Percentiles rank a stretch among this genome's conserved stretches.
These are phyloP conservation scores for Phaffia rhodozyma DNA, from an alignment of 1,284 basidiomycete species.

Conservation along the genomic window DNA sequence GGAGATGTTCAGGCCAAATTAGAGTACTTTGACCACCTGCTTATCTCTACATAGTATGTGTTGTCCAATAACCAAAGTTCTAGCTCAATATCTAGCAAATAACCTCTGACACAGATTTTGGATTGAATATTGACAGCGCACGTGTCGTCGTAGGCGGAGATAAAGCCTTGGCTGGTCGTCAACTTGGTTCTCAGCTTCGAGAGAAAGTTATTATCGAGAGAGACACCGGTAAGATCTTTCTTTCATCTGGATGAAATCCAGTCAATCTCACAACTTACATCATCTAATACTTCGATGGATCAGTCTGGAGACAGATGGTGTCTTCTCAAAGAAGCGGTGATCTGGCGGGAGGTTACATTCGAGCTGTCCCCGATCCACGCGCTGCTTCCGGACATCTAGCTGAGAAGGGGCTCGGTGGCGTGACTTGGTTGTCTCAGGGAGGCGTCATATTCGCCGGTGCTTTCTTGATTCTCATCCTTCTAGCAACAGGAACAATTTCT, in stretches of 20 bases:
- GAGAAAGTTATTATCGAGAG: slow-evolving; percentile 51
- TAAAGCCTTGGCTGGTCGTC: slow-evolving; percentile 54
- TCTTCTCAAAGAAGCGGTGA: slow-evolving; percentile 66
- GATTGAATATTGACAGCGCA: slow-evolving; percentile 43
- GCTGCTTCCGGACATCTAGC: slow-evolving; percentile 43
- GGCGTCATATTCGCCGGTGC: slow-evolving; percentile 50
- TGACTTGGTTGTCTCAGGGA: slow-evolving; percentile 53
- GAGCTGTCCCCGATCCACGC: slow-evolving; percentile 44
- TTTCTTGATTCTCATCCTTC: slow-evolving; percentile 47
- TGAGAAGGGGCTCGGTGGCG: slow-evolving; percentile 41
- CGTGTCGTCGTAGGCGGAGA: slow-evolving; percentile 77
- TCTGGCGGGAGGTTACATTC: slow-evolving; percentile 34
- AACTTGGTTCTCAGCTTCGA: slow-evolving; percentile 76
- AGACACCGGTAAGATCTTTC: slow-evolving; percentile 37
- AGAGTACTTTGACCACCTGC: slow-evolving; percentile 33
- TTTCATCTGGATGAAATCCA: not conserved
- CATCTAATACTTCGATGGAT: slow-evolving; percentile 83
- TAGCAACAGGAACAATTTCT: slow-evolving; percentile 40
- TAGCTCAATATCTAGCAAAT: slow-evolving; percentile 28
- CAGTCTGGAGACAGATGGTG: slow-evolving; percentile 95
- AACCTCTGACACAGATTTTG: slow-evolving; percentile 54
- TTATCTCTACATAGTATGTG: slow-evolving; percentile 5
- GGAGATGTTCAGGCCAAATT: slow-evolving; percentile 52
- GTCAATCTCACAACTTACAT: slow-evolving; percentile 36
- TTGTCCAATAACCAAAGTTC: not conserved